Base-by-base conservation (phyloP, 2,329 filamentous ascomycete species). In the Mycosphaerelloides madeirae region DNA sequence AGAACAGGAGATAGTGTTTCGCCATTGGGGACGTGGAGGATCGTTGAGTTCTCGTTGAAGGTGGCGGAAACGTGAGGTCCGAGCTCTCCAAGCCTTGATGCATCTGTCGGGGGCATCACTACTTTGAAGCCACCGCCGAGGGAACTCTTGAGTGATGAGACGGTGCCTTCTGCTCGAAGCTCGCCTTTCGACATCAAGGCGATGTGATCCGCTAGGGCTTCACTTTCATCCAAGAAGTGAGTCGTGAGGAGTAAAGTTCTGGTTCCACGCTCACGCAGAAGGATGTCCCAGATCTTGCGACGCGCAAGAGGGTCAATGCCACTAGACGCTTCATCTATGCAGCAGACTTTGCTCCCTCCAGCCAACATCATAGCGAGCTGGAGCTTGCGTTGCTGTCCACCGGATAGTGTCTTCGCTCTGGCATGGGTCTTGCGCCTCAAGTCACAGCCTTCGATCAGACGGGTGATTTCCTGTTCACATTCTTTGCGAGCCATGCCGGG, bases 341-440 rank as follows among this genome's bases (percentile, higher is more conserved):
- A 93, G 67, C 89, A 95, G 1, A 95, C 84, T 31, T 81, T 80
- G 53, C 84, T 57, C 13, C 87, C 88, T 49, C 89, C 89, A 3
- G 87, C 90, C 56, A 95, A 81, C 86, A 94, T 94, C 80, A 95
- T 89, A 6, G 86, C 87, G 3, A 95, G 74, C 63, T 95, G 89
- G 5, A 95, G 71, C 65, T 95, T 95, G 45, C 89, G 75, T 68
- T 94, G 94, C 65, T 95, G 88, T 1, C 89, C 89, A 7, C 89
- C 89, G 1, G 87, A 94, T 0, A 95, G 71, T 0, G 87, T 91
- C 61, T 81, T 83, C 1, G 87, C 79, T 50, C 75, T 72, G 0
- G 87, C 83, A 29, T 79, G 77, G 29, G 79, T 71, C 66, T 95
- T 95, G 38, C 78, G 74, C 16, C 74, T 76, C 4, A 95, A 74